phyloP scores from a whole-genome alignment of 148 eudicot genomes.

The Diospyros kaki region DNA sequence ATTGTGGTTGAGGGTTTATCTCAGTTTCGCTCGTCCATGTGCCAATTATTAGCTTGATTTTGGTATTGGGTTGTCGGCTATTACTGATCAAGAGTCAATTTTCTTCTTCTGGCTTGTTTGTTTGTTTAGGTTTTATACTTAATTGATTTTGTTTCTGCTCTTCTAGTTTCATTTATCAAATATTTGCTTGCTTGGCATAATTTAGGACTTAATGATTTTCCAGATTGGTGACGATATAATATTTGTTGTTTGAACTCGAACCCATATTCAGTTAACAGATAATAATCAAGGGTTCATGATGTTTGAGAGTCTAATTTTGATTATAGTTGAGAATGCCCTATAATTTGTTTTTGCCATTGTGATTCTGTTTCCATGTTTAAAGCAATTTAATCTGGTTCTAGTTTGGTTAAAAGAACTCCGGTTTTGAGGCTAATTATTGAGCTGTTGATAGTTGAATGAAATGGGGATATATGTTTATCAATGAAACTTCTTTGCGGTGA shows the following conservation, averaged over 20 bases:
- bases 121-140: neutral
- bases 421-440: neutral
- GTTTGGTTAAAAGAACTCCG: neutral
- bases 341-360: neutral
- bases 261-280: neutral
- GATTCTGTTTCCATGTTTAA: neutral
- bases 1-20: neutral
- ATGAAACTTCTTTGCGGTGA: neutral
- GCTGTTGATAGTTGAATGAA: neutral
- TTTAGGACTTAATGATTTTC: neutral
- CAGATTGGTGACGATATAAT: neutral
- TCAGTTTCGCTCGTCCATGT: neutral
- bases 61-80: neutral
- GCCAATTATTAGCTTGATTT: constrained; percentile 1
- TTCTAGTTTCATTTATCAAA: neutral
- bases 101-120: neutral
- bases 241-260: neutral
- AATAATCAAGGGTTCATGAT: neutral
- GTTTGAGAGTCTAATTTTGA: neutral
- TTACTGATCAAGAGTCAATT: neutral
- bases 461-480: neutral
- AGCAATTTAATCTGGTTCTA: neutral
- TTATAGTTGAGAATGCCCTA: neutral
- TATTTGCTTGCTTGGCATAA: neutral
- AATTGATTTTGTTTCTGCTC: neutral